Base-by-base conservation (phyloP, 2,329 filamentous ascomycete species). In the Salinomyces thailandicus region DNA sequence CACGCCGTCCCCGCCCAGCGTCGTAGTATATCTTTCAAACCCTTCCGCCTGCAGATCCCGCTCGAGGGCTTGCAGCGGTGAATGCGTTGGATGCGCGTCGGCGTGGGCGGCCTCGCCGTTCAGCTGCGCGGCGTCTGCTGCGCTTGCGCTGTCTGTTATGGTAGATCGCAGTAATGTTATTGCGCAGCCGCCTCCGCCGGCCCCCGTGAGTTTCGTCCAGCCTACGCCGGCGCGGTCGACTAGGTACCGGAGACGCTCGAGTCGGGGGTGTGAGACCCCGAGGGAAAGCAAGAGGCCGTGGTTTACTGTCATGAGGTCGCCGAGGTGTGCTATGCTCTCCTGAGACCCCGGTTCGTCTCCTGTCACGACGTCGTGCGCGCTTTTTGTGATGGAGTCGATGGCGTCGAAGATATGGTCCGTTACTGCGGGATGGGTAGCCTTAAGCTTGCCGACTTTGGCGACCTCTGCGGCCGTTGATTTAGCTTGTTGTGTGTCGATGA, bases 141-240 rank as follows among this genome's bases (percentile, higher is more conserved):
- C 51, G 5, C 22, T 14, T 12, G 73, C 56, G 1, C 73, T 67
- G 3, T 18, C 18, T 17, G 22, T 19, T n/a, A 50, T 48, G 15
- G 74, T 75, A 0, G 84, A 82, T 46, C 80, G 81, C 33, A 98
- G 68, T 3, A 98, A 67, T 0, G 89, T 93, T 49, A 98, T 96
- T 3, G 87, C 89, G 61, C 93, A 96, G 2, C 91, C 91, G 38
- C 91, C 93, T 9, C 91, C 93, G 15, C 91, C 91, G 1, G 91
- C 91, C 20, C 91, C 91, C 0, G 91, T 98, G 39, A 98, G 72
- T 60, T 98, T 98, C 9, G 91, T 95, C 87, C 87, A 98, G 18
- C 91, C 91, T 38, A 95, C 82, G 27, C 81, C 82, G 38, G 85
- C 75, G 50, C 91, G 78, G 48, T 98, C 89, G 33, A 93, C 81